Percentiles rank a stretch among this genome's conserved stretches.
These are phyloP conservation scores for Cardamine chenopodiifolia DNA, from an alignment of 345 rosid species.

Conservation along the genomic window DNA sequence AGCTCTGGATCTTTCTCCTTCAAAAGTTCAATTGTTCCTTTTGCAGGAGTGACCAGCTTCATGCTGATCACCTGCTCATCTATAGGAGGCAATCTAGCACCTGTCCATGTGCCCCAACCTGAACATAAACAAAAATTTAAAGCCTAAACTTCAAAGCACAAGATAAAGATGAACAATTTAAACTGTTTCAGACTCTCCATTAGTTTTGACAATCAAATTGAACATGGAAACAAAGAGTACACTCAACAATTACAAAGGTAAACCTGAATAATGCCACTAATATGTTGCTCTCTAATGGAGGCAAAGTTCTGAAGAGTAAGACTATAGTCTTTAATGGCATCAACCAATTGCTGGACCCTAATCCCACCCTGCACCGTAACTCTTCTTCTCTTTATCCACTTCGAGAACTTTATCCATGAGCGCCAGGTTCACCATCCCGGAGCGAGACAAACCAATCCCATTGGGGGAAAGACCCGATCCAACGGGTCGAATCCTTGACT, in stretches of 20 bases:
- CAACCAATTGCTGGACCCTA: constrained; percentile 86
- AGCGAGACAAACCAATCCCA: constrained; percentile 86
- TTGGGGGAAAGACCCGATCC: constrained; percentile 94
- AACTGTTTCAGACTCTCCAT: not conserved
- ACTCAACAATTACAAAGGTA: not conserved
- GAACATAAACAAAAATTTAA: constrained; percentile 18
- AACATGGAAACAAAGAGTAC: not conserved
- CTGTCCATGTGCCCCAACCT: constrained; percentile 99
- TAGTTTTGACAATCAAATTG: not conserved
- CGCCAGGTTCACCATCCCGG: constrained; percentile 88
- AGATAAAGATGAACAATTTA: not conserved
- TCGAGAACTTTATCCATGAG: constrained; percentile 84
- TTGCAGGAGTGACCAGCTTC: constrained; percentile 94
- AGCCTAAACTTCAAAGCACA: not conserved
- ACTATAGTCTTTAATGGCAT: constrained; percentile 75
- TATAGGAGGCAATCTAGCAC: constrained; percentile 92
- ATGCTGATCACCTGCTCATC: constrained; percentile 92
- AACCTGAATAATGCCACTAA: constrained; percentile 98
- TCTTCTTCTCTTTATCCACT: constrained; percentile 81
- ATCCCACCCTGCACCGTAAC: constrained; percentile 89
- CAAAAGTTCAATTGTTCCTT: constrained; percentile 86
- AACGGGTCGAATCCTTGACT: constrained; percentile 73
- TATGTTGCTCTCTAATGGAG: constrained; percentile 96
- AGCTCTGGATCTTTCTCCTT: constrained; percentile 87
- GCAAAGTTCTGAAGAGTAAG: constrained; percentile 94